Conservation (phyloP, 441 rosid species). For the Melianthus villosus region DNA sequence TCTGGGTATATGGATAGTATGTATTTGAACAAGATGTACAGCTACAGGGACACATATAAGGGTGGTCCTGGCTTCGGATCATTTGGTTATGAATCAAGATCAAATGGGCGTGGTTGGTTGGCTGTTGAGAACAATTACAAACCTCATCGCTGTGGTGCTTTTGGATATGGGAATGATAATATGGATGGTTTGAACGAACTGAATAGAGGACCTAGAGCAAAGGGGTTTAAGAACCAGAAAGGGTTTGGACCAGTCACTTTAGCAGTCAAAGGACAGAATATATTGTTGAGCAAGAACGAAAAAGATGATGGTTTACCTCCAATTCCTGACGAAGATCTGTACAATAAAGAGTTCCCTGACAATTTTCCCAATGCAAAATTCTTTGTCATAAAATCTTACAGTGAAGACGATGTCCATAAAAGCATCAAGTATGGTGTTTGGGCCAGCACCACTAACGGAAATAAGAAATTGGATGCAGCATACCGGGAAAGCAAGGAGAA, state of each 20-base stretch:
- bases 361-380: constrained; percentile 42
- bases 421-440: constrained; percentile 45
- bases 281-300: too few species aligned
- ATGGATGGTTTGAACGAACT: constrained; percentile 70
- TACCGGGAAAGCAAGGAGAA: constrained; percentile 25
- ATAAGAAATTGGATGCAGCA: constrained; percentile 43
- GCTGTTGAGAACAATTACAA: constrained; percentile 46
- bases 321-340: too few species aligned
- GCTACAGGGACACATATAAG: constrained; percentile 40
- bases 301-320: too few species aligned
- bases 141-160: constrained; percentile 42
- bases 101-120: constrained; percentile 50
- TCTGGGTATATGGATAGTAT: constrained; percentile 41
- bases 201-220: constrained; percentile 78
- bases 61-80: constrained; percentile 53
- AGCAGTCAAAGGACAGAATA: constrained; percentile 31
- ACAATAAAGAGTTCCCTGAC: too few species aligned
- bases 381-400: constrained; percentile 46
- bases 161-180: constrained; percentile 40
- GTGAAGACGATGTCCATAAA: constrained; percentile 50
- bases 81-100: constrained; percentile 40
- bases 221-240: constrained; percentile 47
- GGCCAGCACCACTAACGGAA: constrained; percentile 42
- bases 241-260: constrained; percentile 18
- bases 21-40: constrained; percentile 46